Base-by-base conservation (phyloP, 2,329 filamentous ascomycete genomes). In the Arthrobotrys megalospora region DNA sequence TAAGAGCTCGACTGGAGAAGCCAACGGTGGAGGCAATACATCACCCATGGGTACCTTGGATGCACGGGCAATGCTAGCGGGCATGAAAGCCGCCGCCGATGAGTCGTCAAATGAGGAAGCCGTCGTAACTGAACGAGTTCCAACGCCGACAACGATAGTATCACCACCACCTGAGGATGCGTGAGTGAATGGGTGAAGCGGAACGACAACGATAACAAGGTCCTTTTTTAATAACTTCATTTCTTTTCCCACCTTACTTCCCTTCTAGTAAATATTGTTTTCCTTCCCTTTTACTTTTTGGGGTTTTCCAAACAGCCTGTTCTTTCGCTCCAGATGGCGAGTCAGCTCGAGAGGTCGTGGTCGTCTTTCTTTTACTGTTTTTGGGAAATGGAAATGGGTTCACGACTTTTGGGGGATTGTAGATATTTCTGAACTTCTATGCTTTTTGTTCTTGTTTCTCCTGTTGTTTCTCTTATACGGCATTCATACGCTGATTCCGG, bases 261-360 rank as follows among this genome's bases (percentile, higher is more conserved):
- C 73, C 67, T 76, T 70, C 75, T 66, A 36, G 75, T 79, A 81
- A 70, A 76, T 80, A 80, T 77, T 80, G 80, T 77, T 66, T 60
- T 65, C 65, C 38, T 58, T 71, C 16, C 50, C 47, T 78, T 67
- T 50, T 34, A 38, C 10, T 34, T 69, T 50, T 69, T 50, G 50
- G 50, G 52, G 8, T 6, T 11, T 36, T 32, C 32, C 19, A 14
- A 8, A 16, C 28, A 34, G 32, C 65, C 45, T 38, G 36, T 28
- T 62, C 32, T 77, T 81, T 78, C 55, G 67, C 73, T 68, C 79
- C 71, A 55, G 36, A n/a, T 60, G 36, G 36, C 19, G 6, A 28
- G 16, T 60, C n/a, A 7, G 55, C 36, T 60, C 11, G 55, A 60
- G 55, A 67, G 36, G 36, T 60, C 55, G 34, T 60, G 55, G 55